These are phyloP conservation scores for Encephalitozoon romaleae DNA, from an alignment of 371 early-diverging fungal genomes.

Conservation along the genomic window DNA sequence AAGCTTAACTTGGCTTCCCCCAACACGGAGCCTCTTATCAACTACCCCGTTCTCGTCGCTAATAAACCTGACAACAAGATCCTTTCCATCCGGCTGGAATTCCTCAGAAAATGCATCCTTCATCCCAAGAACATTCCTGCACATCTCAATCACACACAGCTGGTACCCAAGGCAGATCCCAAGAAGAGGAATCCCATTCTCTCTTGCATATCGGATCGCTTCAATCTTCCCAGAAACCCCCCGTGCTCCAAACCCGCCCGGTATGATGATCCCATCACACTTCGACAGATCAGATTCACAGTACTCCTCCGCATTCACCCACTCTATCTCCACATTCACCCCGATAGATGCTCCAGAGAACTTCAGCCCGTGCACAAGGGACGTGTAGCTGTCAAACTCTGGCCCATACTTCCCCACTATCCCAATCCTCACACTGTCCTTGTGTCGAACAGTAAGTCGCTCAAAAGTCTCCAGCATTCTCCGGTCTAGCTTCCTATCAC, in stretches of 20 bases:
- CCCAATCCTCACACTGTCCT: constrained; percentile 70
- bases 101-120: constrained; percentile 59
- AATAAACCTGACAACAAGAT: constrained; percentile 81
- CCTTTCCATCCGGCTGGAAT: constrained; percentile 64
- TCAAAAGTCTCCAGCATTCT: neutral
- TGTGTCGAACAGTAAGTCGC: neutral
- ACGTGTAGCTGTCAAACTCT: constrained; percentile 85
- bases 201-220: constrained; percentile 92
- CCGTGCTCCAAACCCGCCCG: constrained; percentile 95
- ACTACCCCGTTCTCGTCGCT: constrained; percentile 64
- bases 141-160: constrained; percentile 90
- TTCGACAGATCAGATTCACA: constrained; percentile 45
- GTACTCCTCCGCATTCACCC: constrained; percentile 80
- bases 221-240: constrained; percentile 90
- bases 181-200: constrained; percentile 87
- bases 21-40: constrained; percentile 75
- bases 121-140: constrained; percentile 80
- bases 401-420: constrained; percentile 88
- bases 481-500: neutral
- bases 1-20: constrained; percentile 75
- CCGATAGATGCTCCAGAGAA: constrained; percentile 67
- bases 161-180: constrained; percentile 98
- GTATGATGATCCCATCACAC: constrained; percentile 81
- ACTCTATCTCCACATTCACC: constrained; percentile 69
- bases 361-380: constrained; percentile 83